A percentile compares a stretch with the other conserved stretches of the same genome.
Conservation (phyloP, 2,329 filamentous ascomycete species). For the Alternaria sp. region DNA sequence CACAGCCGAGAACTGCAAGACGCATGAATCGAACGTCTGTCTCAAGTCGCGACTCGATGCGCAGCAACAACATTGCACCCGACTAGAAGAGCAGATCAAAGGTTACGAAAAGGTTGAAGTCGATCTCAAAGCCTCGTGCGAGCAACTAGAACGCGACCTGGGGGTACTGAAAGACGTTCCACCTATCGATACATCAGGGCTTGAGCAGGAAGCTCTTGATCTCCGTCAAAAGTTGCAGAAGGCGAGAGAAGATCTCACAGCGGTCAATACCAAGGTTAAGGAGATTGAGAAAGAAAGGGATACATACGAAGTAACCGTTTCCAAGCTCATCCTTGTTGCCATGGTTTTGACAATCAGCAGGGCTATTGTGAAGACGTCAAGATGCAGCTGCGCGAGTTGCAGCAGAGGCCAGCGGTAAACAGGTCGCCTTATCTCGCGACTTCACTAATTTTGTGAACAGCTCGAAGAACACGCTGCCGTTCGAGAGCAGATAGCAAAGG, state of each 20-base stretch:
- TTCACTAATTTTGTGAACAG: conserved; percentile 8
- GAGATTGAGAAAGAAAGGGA: conserved; percentile 11
- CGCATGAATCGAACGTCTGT: conserved; percentile 21
- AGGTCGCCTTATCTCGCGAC: neutral
- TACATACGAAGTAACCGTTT: conserved; percentile 9
- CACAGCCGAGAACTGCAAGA: conserved; percentile 22
- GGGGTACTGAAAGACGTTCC: conserved; percentile 16
- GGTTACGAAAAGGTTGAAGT: conserved; percentile 20
- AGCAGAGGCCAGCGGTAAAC: conserved; percentile 13
- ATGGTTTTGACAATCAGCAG: conserved; percentile 5
- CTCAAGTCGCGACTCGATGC: conserved; percentile 28
- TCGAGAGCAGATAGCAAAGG: conserved; percentile 11
- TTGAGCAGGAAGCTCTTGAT: conserved; percentile 15
- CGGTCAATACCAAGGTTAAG: conserved; percentile 9
- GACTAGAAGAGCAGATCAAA: conserved; percentile 22
- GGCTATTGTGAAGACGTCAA: neutral
- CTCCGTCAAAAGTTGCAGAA: conserved; percentile 26
- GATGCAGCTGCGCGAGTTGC: conserved; percentile 1
- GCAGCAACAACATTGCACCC: conserved; percentile 22
- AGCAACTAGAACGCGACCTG: conserved; percentile 28
- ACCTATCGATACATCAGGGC: neutral
- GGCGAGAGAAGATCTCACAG: conserved; percentile 19
- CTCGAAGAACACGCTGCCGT: neutral
- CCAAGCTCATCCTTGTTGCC: neutral
- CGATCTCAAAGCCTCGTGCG: conserved; percentile 16